Percentiles rank a stretch among this genome's conserved stretches.
These are phyloP conservation scores for Parathielavia hyrcaniae DNA, from an alignment of 495 filamentous ascomycete species.

Conservation along the genomic window DNA sequence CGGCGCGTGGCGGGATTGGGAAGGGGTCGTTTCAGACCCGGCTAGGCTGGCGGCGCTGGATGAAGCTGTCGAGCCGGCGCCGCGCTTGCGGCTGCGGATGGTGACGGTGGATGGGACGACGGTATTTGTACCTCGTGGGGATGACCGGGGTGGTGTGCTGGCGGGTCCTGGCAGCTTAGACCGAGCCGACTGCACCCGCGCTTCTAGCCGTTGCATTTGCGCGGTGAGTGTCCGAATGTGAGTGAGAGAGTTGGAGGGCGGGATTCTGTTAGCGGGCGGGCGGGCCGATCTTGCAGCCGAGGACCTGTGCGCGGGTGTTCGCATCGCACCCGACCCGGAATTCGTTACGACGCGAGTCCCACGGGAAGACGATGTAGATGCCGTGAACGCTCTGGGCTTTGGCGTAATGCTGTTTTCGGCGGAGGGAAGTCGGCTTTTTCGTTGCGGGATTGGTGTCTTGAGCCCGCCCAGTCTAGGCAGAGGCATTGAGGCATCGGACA, in stretches of 20 bases:
- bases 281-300: slow-evolving; percentile 20
- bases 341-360: slow-evolving; percentile 30
- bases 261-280: slow-evolving; percentile 44
- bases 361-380: slow-evolving; percentile 29
- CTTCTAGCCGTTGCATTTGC: slow-evolving; percentile 94
- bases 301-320: slow-evolving; percentile 32
- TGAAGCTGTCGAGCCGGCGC: slow-evolving; percentile 59
- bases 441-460: slow-evolving; percentile 30
- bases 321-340: slow-evolving; percentile 28
- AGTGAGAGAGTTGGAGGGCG: slow-evolving; percentile 78
- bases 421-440: slow-evolving; percentile 44
- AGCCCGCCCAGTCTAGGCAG: slow-evolving; percentile 25
- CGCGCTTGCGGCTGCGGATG: slow-evolving; percentile 65
- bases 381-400: slow-evolving; percentile 37
- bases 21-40: slow-evolving; percentile 39
- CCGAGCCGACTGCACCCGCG: slow-evolving; percentile 84
- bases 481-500: slow-evolving; percentile 65
- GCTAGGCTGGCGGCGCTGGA: slow-evolving; percentile 39
- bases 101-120: slow-evolving; percentile 70
- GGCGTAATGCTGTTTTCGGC: slow-evolving; percentile 47
- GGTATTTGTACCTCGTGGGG: slow-evolving; percentile 56
- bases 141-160: slow-evolving; percentile 72
- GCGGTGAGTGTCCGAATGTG: slow-evolving; percentile 90
- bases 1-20: slow-evolving; percentile 25
- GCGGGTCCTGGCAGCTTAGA: slow-evolving; percentile 69